Evolutionary conservation across 2,329 filamentous ascomycete genomes (phyloP), one percentile per base, ranked within the genome.

Genomic region (Thelonectria discophora): DNA sequence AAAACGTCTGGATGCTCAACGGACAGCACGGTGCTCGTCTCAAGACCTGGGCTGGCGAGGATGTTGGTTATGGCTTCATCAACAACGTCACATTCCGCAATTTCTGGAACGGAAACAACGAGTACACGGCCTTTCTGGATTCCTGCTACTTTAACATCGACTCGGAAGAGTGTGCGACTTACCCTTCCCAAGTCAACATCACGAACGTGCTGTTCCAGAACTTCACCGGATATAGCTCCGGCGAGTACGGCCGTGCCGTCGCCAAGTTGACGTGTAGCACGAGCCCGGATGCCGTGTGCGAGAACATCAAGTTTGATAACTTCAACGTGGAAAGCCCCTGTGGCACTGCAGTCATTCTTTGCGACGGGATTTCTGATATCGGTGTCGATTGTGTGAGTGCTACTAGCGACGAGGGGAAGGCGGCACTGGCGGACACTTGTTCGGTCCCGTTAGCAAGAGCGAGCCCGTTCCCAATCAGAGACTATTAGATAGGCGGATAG

Each of bases 1-100:
- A 71, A 7, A 71, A 71, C 9, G 65, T 71, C 21, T 71, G 68
- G 69, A 63, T 71, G 60, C 65, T 71, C 54, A 71, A 71, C 47
- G 68, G 69, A 7, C 60, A 71, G 7, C 63, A 70, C 47, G 67
- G 60, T 24, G 67, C 68, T 12, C 68, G 69, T 10, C 60, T 71
- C 50, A 71, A 71, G 67, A 66, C 63, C 8, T 71, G 69, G 69
- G 69, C 69, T 0, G 69, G 69, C 0, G 65, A 66, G 0, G 65
- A 65, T 5, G 58, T 70, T 1, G 69, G 69, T 39, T 65, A 71
- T 32, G 69, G 69, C 11, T 68, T 65, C 48, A 64, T 71, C 39
- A 63, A 71, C 51, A 71, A 71, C 37, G 56, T 71, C 6, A 71
- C 69, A 0, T 71, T 71, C 67, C 66, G 67, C 30, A 71, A 71